Evolutionary conservation across 148 eudicot genomes (phyloP).

Genomic region (Drosera capensis): DNA sequence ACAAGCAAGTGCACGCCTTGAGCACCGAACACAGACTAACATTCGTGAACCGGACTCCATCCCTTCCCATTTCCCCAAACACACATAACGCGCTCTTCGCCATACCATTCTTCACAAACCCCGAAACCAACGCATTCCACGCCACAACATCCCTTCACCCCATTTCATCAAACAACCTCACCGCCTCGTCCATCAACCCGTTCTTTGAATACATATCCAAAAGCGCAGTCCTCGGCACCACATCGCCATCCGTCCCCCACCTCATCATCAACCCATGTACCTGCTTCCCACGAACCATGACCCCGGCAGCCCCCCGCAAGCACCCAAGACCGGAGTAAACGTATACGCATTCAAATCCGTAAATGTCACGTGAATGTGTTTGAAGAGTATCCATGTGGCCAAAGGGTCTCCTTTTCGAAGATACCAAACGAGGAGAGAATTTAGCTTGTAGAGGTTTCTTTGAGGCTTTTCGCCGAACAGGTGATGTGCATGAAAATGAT

Average conservation of each 20-base stretch:
- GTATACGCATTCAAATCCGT: constrained; percentile 18
- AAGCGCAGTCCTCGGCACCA: constrained; percentile 17
- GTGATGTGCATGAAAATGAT: constrained; percentile 1
- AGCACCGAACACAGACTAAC: constrained; percentile 22
- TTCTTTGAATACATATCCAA: constrained; percentile 25
- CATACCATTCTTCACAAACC: constrained; percentile 14
- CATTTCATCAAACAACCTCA: constrained; percentile 18
- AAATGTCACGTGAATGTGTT: constrained; percentile 7
- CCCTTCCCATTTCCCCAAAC: constrained; percentile 15
- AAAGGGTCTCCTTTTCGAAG: constrained; percentile 11
- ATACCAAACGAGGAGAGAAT: constrained; percentile 15
- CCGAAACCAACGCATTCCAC: constrained; percentile 23
- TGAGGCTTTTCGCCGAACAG: constrained; percentile 23
- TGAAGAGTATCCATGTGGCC: constrained; percentile 17
- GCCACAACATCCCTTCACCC: constrained; percentile 21
- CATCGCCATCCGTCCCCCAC: constrained; percentile 14
- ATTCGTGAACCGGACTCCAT: constrained; percentile 16
- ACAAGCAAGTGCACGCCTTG: constrained; percentile 22
- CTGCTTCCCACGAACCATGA: constrained; percentile 11
- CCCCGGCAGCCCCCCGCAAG: constrained; percentile 20
- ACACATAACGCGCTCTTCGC: constrained; percentile 10
- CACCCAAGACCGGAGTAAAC: constrained; percentile 22
- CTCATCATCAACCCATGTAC: constrained; percentile 21
- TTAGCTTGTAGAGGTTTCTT: constrained; percentile 18
- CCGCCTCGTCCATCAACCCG: constrained; percentile 13